Conservation (phyloP, 2,329 filamentous ascomycete species). For the Hypoxylon sp. region DNA sequence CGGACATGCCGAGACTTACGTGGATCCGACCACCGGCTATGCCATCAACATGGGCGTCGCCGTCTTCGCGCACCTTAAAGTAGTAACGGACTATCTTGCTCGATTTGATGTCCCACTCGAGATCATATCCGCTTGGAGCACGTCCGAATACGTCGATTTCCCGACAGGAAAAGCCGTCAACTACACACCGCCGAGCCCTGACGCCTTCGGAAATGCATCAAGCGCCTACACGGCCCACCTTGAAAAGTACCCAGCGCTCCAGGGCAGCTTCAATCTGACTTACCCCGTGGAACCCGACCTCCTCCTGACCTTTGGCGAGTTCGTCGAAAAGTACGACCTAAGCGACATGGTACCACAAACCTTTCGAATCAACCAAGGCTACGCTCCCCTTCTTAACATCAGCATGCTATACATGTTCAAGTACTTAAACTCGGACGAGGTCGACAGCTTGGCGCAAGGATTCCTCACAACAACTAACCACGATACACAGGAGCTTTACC, state of each 20-base stretch:
- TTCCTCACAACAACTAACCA: constrained; percentile 20
- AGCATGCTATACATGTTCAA: constrained; percentile 40
- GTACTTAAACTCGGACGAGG: constrained; percentile 17
- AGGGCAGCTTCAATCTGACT: constrained; percentile 26
- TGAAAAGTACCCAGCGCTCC: constrained; percentile 24
- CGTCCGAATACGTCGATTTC: constrained; percentile 22
- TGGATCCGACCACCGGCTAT: constrained; percentile 13
- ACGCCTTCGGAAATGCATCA: not conserved
- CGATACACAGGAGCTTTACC: constrained; percentile 23
- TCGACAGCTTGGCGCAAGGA: not conserved
- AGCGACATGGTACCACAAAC: constrained; percentile 5
- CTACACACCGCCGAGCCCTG: not conserved
- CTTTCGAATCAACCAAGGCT: constrained; percentile 18
- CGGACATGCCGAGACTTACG: constrained; percentile 40
- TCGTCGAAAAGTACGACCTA: constrained; percentile 35
- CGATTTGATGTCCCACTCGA: constrained; percentile 12
- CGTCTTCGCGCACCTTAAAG: constrained; percentile 5
- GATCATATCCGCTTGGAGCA: not conserved
- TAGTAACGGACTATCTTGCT: constrained; percentile 7
- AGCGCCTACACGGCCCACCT: constrained; percentile 9
- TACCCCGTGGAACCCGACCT: constrained; percentile 35
- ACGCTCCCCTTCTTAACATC: constrained; percentile 22
- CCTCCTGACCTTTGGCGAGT: constrained; percentile 33
- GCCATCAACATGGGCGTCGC: constrained; percentile 18
- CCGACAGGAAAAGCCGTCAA: constrained; percentile 6